A percentile compares a stretch with the other conserved stretches of the same genome.
Evolutionary conservation across 2,329 filamentous ascomycete genomes (phyloP).

Genomic region (Fusarium sp.): DNA sequence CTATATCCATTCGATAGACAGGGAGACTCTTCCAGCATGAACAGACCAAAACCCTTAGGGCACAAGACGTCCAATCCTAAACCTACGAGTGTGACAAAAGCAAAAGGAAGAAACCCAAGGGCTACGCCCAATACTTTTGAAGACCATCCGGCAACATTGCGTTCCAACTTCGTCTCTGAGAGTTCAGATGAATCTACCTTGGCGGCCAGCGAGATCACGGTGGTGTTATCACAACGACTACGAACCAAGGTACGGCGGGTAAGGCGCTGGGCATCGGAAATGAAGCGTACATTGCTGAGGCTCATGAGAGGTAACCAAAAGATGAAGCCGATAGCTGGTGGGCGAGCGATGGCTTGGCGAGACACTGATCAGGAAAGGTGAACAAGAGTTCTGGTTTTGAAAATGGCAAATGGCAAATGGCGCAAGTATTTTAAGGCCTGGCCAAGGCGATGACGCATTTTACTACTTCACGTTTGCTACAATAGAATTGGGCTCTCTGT

Average conservation of each 20-base stretch:
- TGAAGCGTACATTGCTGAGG: conserved; percentile 48
- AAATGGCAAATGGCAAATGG: neutral
- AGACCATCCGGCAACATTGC: conserved; percentile 8
- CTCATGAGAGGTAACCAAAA: conserved; percentile 50
- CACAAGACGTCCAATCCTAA: conserved; percentile 49
- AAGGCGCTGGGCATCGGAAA: conserved; percentile 50
- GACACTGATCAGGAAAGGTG: neutral
- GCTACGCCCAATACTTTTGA: conserved; percentile 2
- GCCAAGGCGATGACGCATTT: neutral
- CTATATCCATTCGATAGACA: neutral
- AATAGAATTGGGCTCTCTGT: conserved; percentile 13
- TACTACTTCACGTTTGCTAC: neutral
- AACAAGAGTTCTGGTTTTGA: neutral
- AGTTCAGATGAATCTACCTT: conserved; percentile 15
- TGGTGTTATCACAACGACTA: conserved; percentile 13
- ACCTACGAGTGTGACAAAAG: conserved; percentile 33
- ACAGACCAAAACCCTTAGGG: conserved; percentile 32
- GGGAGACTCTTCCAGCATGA: neutral
- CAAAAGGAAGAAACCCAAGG: conserved; percentile 23
- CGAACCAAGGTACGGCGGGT: conserved; percentile 44
- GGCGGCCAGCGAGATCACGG: neutral
- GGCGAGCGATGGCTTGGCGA: conserved; percentile 7
- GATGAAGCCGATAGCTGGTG: conserved; percentile 44
- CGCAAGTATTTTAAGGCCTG: neutral
- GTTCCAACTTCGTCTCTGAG: neutral